Conservation (phyloP, 1,284 basidiomycete species). For the Waitea zeae region DNA sequence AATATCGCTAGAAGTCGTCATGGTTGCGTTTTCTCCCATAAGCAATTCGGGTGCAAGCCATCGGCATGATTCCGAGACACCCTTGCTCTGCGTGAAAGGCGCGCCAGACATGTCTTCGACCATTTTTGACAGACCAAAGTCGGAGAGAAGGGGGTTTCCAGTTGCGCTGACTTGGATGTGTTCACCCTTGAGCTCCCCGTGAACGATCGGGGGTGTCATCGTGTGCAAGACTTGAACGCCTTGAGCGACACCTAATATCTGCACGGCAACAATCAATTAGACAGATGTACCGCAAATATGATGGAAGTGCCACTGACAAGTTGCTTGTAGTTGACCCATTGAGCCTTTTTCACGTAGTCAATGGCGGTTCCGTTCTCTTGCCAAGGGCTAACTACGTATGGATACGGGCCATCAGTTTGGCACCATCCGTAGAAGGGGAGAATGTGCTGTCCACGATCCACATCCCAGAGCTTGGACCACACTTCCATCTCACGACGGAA, state of each 20-base stretch:
- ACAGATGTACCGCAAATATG: background rate
- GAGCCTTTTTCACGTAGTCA: constrained; percentile 1
- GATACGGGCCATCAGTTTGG: constrained; percentile 13
- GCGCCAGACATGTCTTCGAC: constrained; percentile 34
- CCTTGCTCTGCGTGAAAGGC: constrained; percentile 33
- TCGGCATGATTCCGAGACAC: constrained; percentile 25
- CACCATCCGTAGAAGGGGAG: constrained; percentile 39
- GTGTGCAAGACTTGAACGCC: constrained; percentile 10
- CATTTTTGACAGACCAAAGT: constrained; percentile 15
- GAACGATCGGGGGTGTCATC: constrained; percentile 6
- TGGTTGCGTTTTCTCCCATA: constrained; percentile 26
- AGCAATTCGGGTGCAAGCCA: constrained; percentile 43
- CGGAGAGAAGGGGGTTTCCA: constrained; percentile 9
- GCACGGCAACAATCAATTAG: background rate
- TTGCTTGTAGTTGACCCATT: background rate
- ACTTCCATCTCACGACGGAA: constrained; percentile 34
- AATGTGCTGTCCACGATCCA: constrained; percentile 29
- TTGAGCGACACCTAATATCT: constrained; percentile 9
- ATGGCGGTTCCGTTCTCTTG: constrained; percentile 9
- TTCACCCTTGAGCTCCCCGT: constrained; percentile 6
- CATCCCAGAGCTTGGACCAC: constrained; percentile 34
- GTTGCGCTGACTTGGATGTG: constrained; percentile 9
- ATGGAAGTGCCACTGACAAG: constrained; percentile 1
- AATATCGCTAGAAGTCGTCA: constrained; percentile 30
- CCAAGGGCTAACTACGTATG: constrained; percentile 40